Conservation (phyloP, 106 monocot species). For the Posidonia australis region DNA sequence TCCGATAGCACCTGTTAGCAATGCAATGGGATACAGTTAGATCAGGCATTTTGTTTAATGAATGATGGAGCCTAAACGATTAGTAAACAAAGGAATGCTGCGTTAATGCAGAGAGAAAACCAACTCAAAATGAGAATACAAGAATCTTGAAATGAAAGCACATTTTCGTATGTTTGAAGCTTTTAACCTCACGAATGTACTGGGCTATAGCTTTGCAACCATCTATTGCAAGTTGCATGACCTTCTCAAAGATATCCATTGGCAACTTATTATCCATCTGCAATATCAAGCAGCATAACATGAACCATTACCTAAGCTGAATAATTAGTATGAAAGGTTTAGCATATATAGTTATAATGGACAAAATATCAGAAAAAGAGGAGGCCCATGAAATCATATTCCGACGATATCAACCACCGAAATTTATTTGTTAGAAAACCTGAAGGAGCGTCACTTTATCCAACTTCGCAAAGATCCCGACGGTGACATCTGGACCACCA, state of each 20-base stretch:
- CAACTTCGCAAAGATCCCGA: slow-evolving; percentile 71
- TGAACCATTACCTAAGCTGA: too few species aligned
- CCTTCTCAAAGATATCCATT: slow-evolving; percentile 71
- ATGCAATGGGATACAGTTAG: background rate
- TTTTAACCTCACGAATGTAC: slow-evolving; percentile 44
- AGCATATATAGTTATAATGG: too few species aligned
- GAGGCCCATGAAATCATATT: too few species aligned
- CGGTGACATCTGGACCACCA: slow-evolving; percentile 95
- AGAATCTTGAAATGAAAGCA: too few species aligned
- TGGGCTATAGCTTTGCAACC: slow-evolving; percentile 93
- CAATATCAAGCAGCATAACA: background rate
- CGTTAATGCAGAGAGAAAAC: too few species aligned
- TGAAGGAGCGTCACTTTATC: slow-evolving; percentile 96
- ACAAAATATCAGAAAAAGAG: too few species aligned
- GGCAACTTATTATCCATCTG: slow-evolving; percentile 72
- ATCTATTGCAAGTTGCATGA: slow-evolving; percentile 92
- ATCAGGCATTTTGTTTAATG: background rate
- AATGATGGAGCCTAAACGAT: too few species aligned
- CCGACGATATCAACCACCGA: too few species aligned
- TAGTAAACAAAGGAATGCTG: too few species aligned
- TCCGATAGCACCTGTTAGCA: slow-evolving; percentile 7
- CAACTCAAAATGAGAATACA: too few species aligned
- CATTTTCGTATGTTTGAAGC: background rate
- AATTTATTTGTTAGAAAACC: slow-evolving; percentile 20
- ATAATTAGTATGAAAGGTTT: too few species aligned